phyloP scores from a whole-genome alignment of 1,139 yeast species.

The Citeromyces hawaiiensis region DNA sequence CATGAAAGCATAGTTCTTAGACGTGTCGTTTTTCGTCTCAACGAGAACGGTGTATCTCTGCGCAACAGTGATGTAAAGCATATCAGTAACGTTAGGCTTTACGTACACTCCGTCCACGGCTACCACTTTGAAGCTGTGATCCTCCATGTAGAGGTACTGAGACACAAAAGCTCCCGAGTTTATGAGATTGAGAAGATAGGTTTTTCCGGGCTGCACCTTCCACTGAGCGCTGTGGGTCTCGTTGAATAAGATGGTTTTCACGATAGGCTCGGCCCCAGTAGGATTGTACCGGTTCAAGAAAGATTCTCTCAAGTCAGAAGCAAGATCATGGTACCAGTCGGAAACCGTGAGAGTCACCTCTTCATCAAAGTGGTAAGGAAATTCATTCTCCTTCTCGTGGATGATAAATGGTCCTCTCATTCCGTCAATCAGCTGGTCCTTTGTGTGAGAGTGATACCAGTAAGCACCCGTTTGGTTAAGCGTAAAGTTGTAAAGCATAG shows the following conservation, averaged over 20 bases:
- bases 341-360: slow-evolving; percentile 54
- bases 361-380: slow-evolving; percentile 53
- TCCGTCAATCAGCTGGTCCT: slow-evolving; percentile 86
- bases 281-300: slow-evolving; percentile 59
- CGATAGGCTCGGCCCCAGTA: slow-evolving; percentile 76
- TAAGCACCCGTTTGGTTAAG: slow-evolving; percentile 78
- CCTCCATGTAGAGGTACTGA: slow-evolving; percentile 77
- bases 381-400: slow-evolving; percentile 34
- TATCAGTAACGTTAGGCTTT: slow-evolving; percentile 39
- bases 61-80: slow-evolving; percentile 55
- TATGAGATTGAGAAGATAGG: slow-evolving; percentile 64
- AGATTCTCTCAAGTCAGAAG: slow-evolving; percentile 28
- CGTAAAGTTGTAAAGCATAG: slow-evolving; percentile 67
- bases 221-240: slow-evolving; percentile 53
- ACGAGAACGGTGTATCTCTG: slow-evolving; percentile 68
- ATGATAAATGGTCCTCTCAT: slow-evolving; percentile 72
- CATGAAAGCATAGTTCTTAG: slow-evolving; percentile 62
- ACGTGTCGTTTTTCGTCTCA: slow-evolving; percentile 48
- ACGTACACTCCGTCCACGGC: slow-evolving; percentile 71
- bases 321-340: slow-evolving; percentile 76
- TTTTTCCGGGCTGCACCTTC: slow-evolving; percentile 63
- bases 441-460: slow-evolving; percentile 92
- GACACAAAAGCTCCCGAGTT: slow-evolving; percentile 84
- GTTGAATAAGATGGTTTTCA: slow-evolving; percentile 51
- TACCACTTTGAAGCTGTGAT: slow-evolving; percentile 66